phyloP scores from a whole-genome alignment of 176 grass and related monocot genomes.

The Avena eriantha region DNA sequence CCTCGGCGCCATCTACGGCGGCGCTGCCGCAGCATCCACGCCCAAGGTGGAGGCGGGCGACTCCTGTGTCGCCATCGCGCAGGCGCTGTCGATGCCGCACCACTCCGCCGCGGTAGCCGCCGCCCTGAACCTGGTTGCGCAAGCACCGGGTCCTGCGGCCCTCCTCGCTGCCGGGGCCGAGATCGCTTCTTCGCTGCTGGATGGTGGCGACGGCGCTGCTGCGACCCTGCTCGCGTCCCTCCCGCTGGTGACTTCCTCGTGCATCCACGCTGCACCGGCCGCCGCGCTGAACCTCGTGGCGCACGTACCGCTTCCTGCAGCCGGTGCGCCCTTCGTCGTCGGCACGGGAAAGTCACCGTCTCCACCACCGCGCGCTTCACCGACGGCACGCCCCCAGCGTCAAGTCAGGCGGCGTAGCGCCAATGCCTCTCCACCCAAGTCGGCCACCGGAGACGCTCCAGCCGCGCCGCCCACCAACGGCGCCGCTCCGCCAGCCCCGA shows the following conservation, averaged over 20 bases:
- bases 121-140: too few relatives aligned
- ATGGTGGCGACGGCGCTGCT: not conserved
- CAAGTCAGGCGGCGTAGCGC: not conserved
- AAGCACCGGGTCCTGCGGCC: not conserved
- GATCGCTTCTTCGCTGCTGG: not conserved
- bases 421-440: not conserved
- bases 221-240: not conserved
- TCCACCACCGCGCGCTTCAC: not conserved
- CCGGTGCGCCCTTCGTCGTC: not conserved
- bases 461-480: not conserved
- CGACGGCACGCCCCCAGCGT: not conserved
- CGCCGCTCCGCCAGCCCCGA: not conserved
- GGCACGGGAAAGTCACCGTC: not conserved
- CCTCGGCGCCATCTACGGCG: slow-evolving; percentile 19
- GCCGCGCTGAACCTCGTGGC: not conserved
- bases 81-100: not conserved
- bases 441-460: not conserved
- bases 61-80: not conserved
- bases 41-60: not conserved
- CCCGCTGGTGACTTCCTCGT: not conserved
- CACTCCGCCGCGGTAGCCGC: too few relatives aligned
- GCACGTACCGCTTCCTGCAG: not conserved
- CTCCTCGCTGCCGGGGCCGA: not conserved
- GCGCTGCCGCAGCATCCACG: not conserved
- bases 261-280: not conserved